phyloP scores from a whole-genome alignment of 495 filamentous ascomycete species.

The Amniculicola lignicola region DNA sequence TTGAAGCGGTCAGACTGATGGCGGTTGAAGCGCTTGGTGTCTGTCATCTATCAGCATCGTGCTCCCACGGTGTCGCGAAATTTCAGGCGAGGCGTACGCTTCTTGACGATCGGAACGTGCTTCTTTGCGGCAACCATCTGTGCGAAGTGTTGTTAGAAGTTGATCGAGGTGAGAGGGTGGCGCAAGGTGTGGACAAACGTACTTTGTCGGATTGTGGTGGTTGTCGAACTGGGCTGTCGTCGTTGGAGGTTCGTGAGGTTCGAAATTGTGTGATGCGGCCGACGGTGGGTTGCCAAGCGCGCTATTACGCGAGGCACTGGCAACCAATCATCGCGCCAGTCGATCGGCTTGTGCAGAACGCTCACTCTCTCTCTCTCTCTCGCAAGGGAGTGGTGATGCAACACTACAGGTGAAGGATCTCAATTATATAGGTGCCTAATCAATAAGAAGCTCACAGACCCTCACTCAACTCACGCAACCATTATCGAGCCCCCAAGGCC shows the following conservation, averaged over 20 bases:
- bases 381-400: too few relatives aligned
- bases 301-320: constrained; percentile 19
- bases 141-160: constrained; percentile 21
- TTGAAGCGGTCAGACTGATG: constrained; percentile 97
- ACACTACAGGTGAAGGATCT: too few relatives aligned
- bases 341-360: not conserved
- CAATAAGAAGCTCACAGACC: not conserved
- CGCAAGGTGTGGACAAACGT: not conserved
- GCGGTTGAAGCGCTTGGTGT: constrained; percentile 85
- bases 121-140: constrained; percentile 99
- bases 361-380: too few relatives aligned
- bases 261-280: constrained; percentile 12
- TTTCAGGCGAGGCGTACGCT: constrained; percentile 77
- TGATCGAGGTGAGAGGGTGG: too few relatives aligned
- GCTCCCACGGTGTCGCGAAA: constrained; percentile 1
- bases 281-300: constrained; percentile 8
- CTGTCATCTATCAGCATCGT: constrained; percentile 45
- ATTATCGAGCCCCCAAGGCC: too few relatives aligned
- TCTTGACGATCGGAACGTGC: constrained; percentile 99
- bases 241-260: constrained; percentile 10
- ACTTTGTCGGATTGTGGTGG: constrained; percentile 29
- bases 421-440: too few relatives aligned
- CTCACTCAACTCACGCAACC: not conserved
- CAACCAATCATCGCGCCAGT: not conserved
- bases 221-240: constrained; percentile 18